Evolutionary conservation across 2,329 filamentous ascomycete species (phyloP).

Genomic region (Aspergillus pseudotamarii): DNA sequence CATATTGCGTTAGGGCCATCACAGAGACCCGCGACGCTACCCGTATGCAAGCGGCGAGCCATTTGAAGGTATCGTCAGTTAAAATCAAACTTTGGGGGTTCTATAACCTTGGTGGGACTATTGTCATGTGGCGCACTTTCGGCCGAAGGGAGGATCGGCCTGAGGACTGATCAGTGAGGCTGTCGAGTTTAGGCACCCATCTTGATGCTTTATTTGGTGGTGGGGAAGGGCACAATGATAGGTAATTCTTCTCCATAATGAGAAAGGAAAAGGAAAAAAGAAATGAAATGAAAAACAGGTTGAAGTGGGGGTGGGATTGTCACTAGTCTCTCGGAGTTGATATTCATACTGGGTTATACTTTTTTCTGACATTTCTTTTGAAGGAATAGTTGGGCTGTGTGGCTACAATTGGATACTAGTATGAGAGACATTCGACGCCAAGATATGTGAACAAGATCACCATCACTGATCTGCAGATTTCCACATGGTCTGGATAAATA

Average conservation of each 20-base stretch:
- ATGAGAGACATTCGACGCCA: not conserved
- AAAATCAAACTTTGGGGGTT: not conserved
- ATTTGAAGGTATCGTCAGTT: not conserved
- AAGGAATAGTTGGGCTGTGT: not conserved
- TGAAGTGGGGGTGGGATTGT: not conserved
- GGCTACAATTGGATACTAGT: not conserved
- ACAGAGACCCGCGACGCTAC: not conserved
- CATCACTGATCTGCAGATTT: not conserved
- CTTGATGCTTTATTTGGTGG: not conserved
- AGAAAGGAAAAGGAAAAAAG: not conserved
- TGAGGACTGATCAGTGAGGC: not conserved
- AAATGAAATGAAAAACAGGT: not conserved
- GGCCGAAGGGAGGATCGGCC: not conserved
- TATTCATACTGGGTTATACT: not conserved
- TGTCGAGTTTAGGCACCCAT: not conserved
- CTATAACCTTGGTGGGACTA: not conserved
- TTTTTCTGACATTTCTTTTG: not conserved
- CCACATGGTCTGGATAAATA: not conserved
- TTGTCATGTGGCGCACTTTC: conserved; percentile 1
- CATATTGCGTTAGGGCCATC: not conserved
- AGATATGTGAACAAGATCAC: not conserved
- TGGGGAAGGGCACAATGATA: not conserved
- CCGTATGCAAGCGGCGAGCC: not conserved
- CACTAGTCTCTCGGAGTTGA: not conserved
- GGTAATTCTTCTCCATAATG: too few relatives aligned